phyloP scores from a whole-genome alignment of 2,329 filamentous ascomycete genomes.

The Zymoseptoria ardabiliae region DNA sequence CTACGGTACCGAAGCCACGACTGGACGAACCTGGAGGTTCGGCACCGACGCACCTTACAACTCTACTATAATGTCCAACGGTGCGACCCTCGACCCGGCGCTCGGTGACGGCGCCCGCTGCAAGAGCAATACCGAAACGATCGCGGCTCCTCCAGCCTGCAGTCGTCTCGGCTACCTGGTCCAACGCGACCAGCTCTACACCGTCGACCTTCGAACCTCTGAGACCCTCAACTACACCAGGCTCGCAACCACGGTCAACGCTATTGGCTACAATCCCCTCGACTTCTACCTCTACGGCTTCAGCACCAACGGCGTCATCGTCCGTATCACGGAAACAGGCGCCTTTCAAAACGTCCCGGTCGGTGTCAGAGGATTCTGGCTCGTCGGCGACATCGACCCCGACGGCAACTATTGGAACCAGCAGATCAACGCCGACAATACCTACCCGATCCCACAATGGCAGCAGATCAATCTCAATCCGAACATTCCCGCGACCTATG shows the following conservation, averaged over 20 bases:
- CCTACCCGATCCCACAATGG: not conserved
- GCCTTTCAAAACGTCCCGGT: not conserved
- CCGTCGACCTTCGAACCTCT: not conserved
- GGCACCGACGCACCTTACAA: not conserved
- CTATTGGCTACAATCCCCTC: slow-evolving; percentile 2
- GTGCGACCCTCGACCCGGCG: not conserved
- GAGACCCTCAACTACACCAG: not conserved
- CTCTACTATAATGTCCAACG: not conserved
- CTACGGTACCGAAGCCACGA: slow-evolving; percentile 2
- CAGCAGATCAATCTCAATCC: not conserved
- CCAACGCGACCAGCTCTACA: not conserved
- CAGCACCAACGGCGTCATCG: not conserved
- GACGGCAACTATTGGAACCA: slow-evolving; percentile 1
- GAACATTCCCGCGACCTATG: not conserved
- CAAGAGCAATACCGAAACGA: not conserved
- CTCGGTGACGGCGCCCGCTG: not conserved
- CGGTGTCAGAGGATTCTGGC: not conserved
- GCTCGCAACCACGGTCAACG: not conserved
- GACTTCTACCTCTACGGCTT: slow-evolving; percentile 1
- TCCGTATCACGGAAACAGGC: not conserved
- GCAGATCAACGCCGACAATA: not conserved
- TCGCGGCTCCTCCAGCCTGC: not conserved
- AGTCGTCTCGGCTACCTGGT: not conserved
- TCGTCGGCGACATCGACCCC: slow-evolving; percentile 2
- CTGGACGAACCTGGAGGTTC: slow-evolving; percentile 2